Evolutionary conservation across 139 green algal genomes (phyloP).

Genomic region (Chlamydomonas sphaeroides): DNA sequence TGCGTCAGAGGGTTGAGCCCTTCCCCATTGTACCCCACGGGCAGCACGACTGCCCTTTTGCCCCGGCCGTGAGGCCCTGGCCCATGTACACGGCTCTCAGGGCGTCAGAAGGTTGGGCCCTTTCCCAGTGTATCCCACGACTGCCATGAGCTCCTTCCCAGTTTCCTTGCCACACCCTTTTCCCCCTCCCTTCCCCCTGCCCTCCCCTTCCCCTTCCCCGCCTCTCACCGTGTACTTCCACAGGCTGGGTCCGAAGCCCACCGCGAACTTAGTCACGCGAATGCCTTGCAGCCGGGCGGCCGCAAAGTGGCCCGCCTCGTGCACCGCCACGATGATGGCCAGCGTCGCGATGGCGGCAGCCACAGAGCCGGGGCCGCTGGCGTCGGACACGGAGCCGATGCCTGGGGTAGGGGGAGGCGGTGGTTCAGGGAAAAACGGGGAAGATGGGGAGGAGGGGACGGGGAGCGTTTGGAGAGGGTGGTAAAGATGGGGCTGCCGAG

Average conservation of each 20-base stretch:
- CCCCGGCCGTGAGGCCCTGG: no score
- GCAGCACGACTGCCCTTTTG: no score
- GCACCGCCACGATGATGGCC: conserved; percentile 88
- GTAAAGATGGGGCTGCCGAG: no score
- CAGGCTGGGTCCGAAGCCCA: conserved; percentile 95
- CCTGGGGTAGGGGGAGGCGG: conserved; percentile 47
- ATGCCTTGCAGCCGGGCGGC: conserved; percentile 87
- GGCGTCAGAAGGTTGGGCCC: no score
- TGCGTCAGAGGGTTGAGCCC: no score
- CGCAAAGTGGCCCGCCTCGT: conserved; percentile 93
- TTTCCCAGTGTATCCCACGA: no score
- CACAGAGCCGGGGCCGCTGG: conserved; percentile 70
- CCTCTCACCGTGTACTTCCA: conserved; percentile 72
- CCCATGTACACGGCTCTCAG: no score
- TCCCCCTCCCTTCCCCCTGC: neutral
- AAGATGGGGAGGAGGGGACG: neutral
- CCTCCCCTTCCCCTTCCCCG: neutral
- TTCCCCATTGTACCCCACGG: no score
- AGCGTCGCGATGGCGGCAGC: conserved; percentile 83
- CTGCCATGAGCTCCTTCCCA: no score
- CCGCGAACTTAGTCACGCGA: conserved; percentile 94
- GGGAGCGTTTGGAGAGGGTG: neutral
- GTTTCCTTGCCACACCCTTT: no score
- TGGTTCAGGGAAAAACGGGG: neutral
- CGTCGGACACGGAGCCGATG: conserved; percentile 64